Evolutionary conservation across 345 rosid genomes (phyloP), one percentile per base, ranked within the genome.

Genomic region (Boechera retrofracta): DNA sequence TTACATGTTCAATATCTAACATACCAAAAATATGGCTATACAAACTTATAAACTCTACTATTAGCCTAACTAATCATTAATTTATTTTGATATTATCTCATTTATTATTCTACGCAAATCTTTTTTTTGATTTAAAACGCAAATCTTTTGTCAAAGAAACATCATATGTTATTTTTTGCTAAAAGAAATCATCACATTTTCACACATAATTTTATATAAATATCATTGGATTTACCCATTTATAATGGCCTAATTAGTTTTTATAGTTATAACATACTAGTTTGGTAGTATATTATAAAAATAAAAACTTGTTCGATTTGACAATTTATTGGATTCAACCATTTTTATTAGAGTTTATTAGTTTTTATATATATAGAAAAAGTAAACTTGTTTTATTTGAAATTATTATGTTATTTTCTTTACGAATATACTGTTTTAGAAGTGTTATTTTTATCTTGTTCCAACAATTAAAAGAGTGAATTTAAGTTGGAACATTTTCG

Each of bases 1-100:
- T 36, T 6, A 47, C 71, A 70, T 77, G 80, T 63, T 77, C 75
- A 11, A 11, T 64, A 57, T 56, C 81, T 57, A 77, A 71, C 65
- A 63, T 55, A 57, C 77, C 81, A 56, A 77, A 56, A 16, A 44
- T 54, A 5, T 47, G 72, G 80, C 54, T 59, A 31, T 18, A 56
- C 16, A 48, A 70, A 63, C 69, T 18, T 21, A 38, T 38, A 52
- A 39, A 16, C 39, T 44, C 15, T 4, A 59, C 29, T 16, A 58
- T 35, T 35, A 10, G 29, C 28, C 56, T 21, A 21, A 52, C 56
- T 4, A 52, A 7, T 9, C 1, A 51, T n/a, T n/a, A n/a, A 3
- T 2, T 36, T 6, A 2, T 33, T 5, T 3, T 9, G 11, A 38
- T 11, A 45, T 13, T 45, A 5, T 45, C 16, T 47, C 7, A 15